Percentiles rank a stretch among this genome's conserved stretches.
Evolutionary conservation across 257 asterid species (phyloP).

Genomic region (Solanum pimpinellifolium): DNA sequence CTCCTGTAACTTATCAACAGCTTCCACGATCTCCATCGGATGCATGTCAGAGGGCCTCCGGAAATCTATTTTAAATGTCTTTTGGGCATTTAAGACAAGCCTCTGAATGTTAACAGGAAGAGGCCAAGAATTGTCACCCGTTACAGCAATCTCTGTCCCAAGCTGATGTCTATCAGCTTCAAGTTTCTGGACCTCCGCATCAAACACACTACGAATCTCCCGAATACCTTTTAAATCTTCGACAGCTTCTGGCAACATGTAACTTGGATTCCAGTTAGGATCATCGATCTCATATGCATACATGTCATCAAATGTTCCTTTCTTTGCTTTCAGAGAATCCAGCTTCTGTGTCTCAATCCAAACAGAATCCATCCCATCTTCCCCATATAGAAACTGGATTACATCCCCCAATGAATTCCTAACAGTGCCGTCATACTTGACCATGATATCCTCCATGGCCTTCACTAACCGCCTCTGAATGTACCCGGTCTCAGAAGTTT

Average conservation of each 20-base stretch:
- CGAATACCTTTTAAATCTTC: constrained; percentile 86
- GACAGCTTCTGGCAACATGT: constrained; percentile 77
- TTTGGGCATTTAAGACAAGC: constrained; percentile 83
- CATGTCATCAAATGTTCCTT: constrained; percentile 48
- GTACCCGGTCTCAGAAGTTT: constrained; percentile 98
- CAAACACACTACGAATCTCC: constrained; percentile 93
- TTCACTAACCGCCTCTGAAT: constrained; percentile 95
- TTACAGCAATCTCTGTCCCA: constrained; percentile 88
- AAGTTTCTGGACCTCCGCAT: constrained; percentile 93
- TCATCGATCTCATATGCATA: constrained; percentile 82
- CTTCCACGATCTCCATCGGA: constrained; percentile 98
- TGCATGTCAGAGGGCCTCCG: constrained; percentile 96
- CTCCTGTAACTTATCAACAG: constrained; percentile 94
- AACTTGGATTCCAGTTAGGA: constrained; percentile 76
- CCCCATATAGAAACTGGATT: constrained; percentile 97
- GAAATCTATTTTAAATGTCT: constrained; percentile 88
- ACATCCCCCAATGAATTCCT: constrained; percentile 97
- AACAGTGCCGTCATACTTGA: constrained; percentile 96
- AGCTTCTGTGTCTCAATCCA: constrained; percentile 95
- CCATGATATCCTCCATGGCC: constrained; percentile 99
- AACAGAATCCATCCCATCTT: constrained; percentile 99
- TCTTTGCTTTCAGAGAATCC: constrained; percentile 86
- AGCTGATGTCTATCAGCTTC: constrained; percentile 86
- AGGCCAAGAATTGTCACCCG: constrained; percentile 92
- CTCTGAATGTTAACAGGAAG: constrained; percentile 90